Percentiles rank a stretch among this genome's conserved stretches.
Evolutionary conservation across 192 early-diverging fungal genomes (phyloP).

Genomic region (Allomyces macrogynus): DNA sequence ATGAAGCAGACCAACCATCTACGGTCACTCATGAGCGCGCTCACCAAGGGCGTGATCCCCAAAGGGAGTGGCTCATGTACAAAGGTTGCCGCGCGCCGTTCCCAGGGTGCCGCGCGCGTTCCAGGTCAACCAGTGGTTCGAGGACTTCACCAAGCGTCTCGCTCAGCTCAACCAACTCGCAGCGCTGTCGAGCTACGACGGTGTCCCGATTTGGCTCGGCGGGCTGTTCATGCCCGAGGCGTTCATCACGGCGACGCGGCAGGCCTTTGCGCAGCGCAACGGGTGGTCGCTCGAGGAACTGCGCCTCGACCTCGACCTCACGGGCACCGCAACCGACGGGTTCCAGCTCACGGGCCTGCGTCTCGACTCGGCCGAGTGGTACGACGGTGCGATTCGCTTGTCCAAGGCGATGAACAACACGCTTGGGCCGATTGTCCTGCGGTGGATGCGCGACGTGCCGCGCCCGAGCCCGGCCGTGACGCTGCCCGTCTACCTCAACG

Average conservation of each 20-base stretch:
- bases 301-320: conserved; percentile 23
- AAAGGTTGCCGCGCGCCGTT: too few relatives aligned
- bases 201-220: conserved; percentile 52
- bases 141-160: conserved; percentile 49
- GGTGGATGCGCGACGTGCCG: not conserved
- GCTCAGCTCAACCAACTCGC: conserved; percentile 35
- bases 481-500: conserved; percentile 7
- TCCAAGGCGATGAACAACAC: not conserved
- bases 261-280: conserved; percentile 50
- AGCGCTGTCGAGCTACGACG: conserved; percentile 12
- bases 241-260: conserved; percentile 75
- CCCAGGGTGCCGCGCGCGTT: conserved; percentile 29
- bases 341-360: not conserved
- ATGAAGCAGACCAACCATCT: conserved; percentile 73
- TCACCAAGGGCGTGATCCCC: conserved; percentile 52
- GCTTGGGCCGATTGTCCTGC: not conserved
- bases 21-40: conserved; percentile 42
- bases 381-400: not conserved
- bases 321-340: not conserved
- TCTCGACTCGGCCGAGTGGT: conserved; percentile 2
- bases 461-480: not conserved
- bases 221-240: conserved; percentile 77
- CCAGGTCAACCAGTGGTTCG: conserved; percentile 46
- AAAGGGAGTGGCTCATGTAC: conserved; percentile 44
- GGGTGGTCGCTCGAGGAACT: conserved; percentile 71